A percentile compares a stretch with the other conserved stretches of the same genome.
Evolutionary conservation across 31 red algal species (phyloP).

Genomic region (Odonthalia washingtoniensis): DNA sequence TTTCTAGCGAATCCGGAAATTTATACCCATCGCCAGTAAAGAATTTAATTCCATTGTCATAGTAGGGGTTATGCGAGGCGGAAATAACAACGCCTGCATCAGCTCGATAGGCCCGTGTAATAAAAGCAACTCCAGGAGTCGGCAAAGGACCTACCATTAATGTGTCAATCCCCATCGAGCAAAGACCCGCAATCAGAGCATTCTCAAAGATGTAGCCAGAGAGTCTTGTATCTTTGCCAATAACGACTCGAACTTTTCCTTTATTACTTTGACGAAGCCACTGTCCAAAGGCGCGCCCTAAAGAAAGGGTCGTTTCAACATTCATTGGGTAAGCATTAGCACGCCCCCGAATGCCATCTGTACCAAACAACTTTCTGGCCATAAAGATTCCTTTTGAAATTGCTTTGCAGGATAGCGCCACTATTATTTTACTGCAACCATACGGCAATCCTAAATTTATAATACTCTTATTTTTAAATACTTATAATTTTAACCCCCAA

Average conservation of each 20-base stretch:
- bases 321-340: constrained; percentile 29
- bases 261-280: not conserved
- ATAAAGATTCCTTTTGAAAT: not conserved
- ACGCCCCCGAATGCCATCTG: constrained; percentile 22
- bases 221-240: constrained; percentile 33
- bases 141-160: constrained; percentile 47
- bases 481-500: too few relatives aligned
- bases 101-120: constrained; percentile 29
- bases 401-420: too few relatives aligned
- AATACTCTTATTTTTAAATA: too few relatives aligned
- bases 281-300: constrained; percentile 2
- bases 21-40: constrained; percentile 46
- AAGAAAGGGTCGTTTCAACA: not conserved
- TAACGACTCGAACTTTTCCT: not conserved
- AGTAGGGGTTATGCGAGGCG: constrained; percentile 77
- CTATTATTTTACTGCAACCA: too few relatives aligned
- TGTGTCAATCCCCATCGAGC: not conserved
- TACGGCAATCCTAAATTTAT: too few relatives aligned
- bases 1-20: not conserved
- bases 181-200: constrained; percentile 9
- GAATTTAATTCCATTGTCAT: constrained; percentile 82
- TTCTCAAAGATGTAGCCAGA: constrained; percentile 34
- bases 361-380: constrained; percentile 15
- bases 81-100: constrained; percentile 78
- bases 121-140: constrained; percentile 60